Conservation (phyloP, 306 rosid genomes). For the Trifolium pratense region DNA sequence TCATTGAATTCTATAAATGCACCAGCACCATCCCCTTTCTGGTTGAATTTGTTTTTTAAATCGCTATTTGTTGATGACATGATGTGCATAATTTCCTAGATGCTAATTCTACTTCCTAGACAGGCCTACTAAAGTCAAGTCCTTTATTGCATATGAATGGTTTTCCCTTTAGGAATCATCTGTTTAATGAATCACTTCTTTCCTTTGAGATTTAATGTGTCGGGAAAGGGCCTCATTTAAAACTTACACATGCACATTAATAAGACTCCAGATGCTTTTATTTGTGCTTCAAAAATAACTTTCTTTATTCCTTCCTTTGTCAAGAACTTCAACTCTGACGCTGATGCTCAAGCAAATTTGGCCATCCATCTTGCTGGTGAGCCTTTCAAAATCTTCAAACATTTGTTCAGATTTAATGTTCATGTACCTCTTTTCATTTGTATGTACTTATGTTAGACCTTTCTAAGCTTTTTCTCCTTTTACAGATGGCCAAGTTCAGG, state of each 20-base stretch:
- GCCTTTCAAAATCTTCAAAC: slow-evolving; percentile 34
- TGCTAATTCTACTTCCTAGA: background rate
- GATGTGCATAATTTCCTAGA: slow-evolving; percentile 31
- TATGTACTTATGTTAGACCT: slow-evolving; percentile 14
- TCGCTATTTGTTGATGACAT: slow-evolving; percentile 11
- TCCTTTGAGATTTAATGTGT: slow-evolving; percentile 14
- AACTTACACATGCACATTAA: background rate
- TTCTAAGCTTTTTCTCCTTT: slow-evolving; percentile 37
- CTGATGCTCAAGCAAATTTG: slow-evolving; percentile 91
- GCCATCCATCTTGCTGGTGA: slow-evolving; percentile 77
- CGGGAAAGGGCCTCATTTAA: background rate
- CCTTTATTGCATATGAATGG: background rate
- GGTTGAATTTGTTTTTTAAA: slow-evolving; percentile 1
- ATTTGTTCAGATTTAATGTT: slow-evolving; percentile 8
- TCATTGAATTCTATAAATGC: slow-evolving; percentile 10
- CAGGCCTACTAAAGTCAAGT: background rate
- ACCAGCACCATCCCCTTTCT: background rate
- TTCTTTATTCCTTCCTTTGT: slow-evolving; percentile 32
- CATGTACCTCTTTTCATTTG: background rate
- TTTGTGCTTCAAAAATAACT: slow-evolving; percentile 26
- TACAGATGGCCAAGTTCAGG: slow-evolving; percentile 81
- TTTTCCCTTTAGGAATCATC: slow-evolving; percentile 11
- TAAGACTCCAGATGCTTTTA: slow-evolving; percentile 29
- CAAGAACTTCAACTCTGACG: slow-evolving; percentile 78
- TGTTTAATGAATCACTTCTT: background rate